Percentiles rank a stretch among this genome's conserved stretches.
phyloP scores from a whole-genome alignment of 192 early-diverging fungal genomes.

The Geranomyces variabilis region DNA sequence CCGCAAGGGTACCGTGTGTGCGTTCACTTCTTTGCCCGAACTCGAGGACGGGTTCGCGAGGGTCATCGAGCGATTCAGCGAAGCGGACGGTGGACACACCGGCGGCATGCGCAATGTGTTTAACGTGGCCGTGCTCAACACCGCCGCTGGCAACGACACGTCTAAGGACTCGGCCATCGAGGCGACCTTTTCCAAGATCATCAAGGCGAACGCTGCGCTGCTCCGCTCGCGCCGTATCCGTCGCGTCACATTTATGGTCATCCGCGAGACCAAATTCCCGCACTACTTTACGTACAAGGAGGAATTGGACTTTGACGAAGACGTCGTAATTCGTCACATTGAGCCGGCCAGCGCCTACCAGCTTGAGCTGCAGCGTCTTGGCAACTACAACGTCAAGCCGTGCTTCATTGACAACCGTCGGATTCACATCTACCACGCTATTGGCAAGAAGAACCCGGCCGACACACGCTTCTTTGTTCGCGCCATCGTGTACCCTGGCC shows the following conservation, averaged over 20 bases:
- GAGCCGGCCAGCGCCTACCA: slow-evolving; percentile 98
- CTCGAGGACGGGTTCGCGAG: slow-evolving; percentile 65
- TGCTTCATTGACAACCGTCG: slow-evolving; percentile 92
- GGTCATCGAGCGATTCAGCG: slow-evolving; percentile 64
- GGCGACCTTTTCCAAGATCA: slow-evolving; percentile 64
- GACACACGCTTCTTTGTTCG: slow-evolving; percentile 98
- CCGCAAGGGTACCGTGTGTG: slow-evolving; percentile 86
- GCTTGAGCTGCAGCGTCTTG: slow-evolving; percentile 87
- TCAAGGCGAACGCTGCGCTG: slow-evolving; percentile 58
- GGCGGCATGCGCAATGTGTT: slow-evolving; percentile 64
- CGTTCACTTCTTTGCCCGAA: slow-evolving; percentile 70
- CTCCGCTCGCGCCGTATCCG: slow-evolving; percentile 79
- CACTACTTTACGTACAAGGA: slow-evolving; percentile 98
- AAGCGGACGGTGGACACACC: slow-evolving; percentile 3
- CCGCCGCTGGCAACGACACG: slow-evolving; percentile 44
- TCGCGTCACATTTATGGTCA: slow-evolving; percentile 87
- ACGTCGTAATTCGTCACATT: slow-evolving; percentile 94
- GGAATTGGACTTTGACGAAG: slow-evolving; percentile 79
- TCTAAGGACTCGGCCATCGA: slow-evolving; percentile 67
- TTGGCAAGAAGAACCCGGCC: slow-evolving; percentile 90
- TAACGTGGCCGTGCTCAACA: slow-evolving; percentile 79
- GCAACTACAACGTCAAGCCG: slow-evolving; percentile 96
- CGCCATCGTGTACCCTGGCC: slow-evolving; percentile 90
- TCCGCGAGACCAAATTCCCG: slow-evolving; percentile 80
- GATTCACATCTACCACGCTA: slow-evolving; percentile 94